phyloP scores from a whole-genome alignment of 179 eudicot genomes.

The Beta corolliflora region DNA sequence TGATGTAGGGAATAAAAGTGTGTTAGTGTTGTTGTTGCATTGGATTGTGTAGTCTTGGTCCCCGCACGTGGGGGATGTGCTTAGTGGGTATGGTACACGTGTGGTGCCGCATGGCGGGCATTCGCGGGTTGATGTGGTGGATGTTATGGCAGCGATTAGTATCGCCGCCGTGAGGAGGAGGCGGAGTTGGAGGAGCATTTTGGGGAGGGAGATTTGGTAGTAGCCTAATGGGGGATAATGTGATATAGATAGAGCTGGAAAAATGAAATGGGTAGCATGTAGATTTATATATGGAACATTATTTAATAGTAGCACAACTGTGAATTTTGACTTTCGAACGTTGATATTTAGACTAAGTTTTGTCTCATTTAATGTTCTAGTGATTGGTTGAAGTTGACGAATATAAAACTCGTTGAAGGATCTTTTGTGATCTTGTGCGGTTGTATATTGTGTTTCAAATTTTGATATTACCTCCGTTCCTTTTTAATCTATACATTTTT shows the following conservation, averaged over 20 bases:
- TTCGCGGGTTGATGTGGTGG: conserved; percentile 21
- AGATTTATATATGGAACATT: neutral
- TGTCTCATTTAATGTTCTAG: neutral
- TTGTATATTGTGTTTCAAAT: too few species aligned
- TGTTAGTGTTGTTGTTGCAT: conserved; percentile 39
- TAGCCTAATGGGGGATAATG: neutral
- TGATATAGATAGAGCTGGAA: neutral
- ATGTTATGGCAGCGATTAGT: conserved; percentile 4
- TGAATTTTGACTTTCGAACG: neutral
- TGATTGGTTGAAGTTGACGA: neutral
- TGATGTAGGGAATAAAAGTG: conserved; percentile 58
- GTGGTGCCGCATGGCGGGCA: conserved; percentile 45
- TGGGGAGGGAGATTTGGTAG: neutral
- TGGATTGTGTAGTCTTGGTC: conserved; percentile 66
- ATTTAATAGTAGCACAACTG: neutral
- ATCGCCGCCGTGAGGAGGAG: conserved; percentile 25
- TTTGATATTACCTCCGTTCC: too few species aligned
- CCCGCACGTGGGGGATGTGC: conserved; percentile 73
- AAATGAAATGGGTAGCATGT: neutral
- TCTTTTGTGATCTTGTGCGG: too few species aligned
- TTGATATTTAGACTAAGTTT: neutral
- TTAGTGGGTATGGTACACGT: conserved; percentile 75
- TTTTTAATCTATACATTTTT: too few species aligned
- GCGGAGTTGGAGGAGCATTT: conserved; percentile 9
- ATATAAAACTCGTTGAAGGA: neutral